Evolutionary conservation across 1,284 basidiomycete genomes (phyloP).

Genomic region (Microbotryum saponariae): DNA sequence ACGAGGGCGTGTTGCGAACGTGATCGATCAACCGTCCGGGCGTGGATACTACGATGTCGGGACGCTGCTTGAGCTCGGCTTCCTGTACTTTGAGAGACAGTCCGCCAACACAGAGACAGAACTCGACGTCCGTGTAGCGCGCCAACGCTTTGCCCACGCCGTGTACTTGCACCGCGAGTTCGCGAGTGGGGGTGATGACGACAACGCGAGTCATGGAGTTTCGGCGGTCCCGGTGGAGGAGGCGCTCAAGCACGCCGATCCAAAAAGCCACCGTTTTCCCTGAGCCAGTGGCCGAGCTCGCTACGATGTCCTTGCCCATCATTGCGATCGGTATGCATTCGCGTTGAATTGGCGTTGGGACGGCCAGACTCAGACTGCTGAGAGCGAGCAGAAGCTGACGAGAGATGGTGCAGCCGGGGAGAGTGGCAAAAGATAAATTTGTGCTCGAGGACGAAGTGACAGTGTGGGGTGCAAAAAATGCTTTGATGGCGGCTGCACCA

Average conservation of each 20-base stretch:
- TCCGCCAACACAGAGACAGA: constrained; percentile 84
- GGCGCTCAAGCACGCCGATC: constrained; percentile 83
- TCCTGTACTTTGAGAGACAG: constrained; percentile 88
- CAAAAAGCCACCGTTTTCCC: constrained; percentile 96
- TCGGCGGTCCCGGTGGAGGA: constrained; percentile 79
- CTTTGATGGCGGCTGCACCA: constrained; percentile 66
- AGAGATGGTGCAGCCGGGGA: constrained; percentile 78
- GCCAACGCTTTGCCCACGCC: constrained; percentile 81
- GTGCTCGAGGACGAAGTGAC: constrained; percentile 9
- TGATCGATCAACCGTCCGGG: constrained; percentile 96
- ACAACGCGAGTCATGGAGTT: constrained; percentile 82
- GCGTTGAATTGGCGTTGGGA: constrained; percentile 91
- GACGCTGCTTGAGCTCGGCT: constrained; percentile 68
- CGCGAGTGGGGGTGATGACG: constrained; percentile 84
- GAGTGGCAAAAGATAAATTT: constrained; percentile 45
- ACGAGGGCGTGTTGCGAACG: constrained; percentile 87
- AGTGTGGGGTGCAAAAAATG: constrained; percentile 42
- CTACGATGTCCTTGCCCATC: constrained; percentile 89
- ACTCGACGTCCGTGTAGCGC: constrained; percentile 76
- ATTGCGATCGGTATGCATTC: constrained; percentile 87
- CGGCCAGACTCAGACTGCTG: constrained; percentile 67
- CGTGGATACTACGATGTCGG: constrained; percentile 88
- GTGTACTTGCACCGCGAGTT: constrained; percentile 88
- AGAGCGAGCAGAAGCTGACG: constrained; percentile 81
- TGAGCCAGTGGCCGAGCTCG: constrained; percentile 87